A percentile compares a stretch with the other conserved stretches of the same genome.
phyloP scores from a whole-genome alignment of 805 yeast species.

The Hanseniaspora nectarophila region DNA sequence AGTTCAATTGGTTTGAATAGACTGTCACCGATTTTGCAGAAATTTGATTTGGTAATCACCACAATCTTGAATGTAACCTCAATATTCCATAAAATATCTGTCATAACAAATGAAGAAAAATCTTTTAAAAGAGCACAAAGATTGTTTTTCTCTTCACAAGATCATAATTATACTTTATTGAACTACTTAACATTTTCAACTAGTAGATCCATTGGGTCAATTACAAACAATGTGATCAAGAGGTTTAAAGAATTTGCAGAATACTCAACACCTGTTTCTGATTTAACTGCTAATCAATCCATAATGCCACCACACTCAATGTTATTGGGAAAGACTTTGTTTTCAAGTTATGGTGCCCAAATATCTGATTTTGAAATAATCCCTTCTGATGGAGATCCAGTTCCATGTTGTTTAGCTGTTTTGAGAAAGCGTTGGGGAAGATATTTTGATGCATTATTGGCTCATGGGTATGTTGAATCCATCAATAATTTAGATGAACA shows the following conservation, averaged over 20 bases:
- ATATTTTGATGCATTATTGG: conserved; percentile 48
- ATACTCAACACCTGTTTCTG: conserved; percentile 61
- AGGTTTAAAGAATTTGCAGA: conserved; percentile 59
- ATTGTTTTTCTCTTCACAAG: conserved; percentile 12
- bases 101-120: neutral
- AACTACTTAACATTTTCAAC: conserved; percentile 13
- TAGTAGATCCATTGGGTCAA: conserved; percentile 15
- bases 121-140: conserved; percentile 5
- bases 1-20: neutral
- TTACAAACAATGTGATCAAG: neutral
- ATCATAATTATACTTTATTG: conserved; percentile 10
- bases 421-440: conserved; percentile 69
- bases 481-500: conserved; percentile 25
- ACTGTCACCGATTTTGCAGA: conserved; percentile 31
- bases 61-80: conserved; percentile 48
- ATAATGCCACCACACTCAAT: conserved; percentile 69
- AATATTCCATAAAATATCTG: conserved; percentile 22
- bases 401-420: conserved; percentile 48
- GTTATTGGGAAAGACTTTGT: conserved; percentile 62
- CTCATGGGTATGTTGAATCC: conserved; percentile 55
- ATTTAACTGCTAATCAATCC: conserved; percentile 52
- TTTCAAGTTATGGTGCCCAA: conserved; percentile 51
- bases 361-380: conserved; percentile 63
- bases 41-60: conserved; percentile 35
- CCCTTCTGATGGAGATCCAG: conserved; percentile 56